A percentile compares a stretch with the other conserved stretches of the same genome.
Conservation (phyloP, 768 basidiomycete genomes). For the Cyclocybe aegerita region DNA sequence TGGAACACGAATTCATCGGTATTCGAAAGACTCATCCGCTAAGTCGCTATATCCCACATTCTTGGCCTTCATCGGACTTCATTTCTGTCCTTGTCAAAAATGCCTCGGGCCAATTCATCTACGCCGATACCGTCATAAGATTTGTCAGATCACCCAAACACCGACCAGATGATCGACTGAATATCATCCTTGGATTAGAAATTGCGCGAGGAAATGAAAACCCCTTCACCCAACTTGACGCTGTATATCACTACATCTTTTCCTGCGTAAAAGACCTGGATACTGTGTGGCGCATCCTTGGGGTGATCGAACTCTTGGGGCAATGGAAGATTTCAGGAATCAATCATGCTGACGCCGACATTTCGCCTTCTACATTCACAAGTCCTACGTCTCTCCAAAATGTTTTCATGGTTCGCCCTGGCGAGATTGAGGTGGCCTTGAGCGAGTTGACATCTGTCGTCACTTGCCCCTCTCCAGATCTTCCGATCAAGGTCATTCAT, state of each 20-base stretch:
- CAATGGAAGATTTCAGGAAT: too few species aligned
- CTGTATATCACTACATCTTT: slow-evolving; percentile 7
- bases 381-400: too few species aligned
- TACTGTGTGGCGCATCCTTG: too few species aligned
- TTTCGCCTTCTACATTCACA: too few species aligned
- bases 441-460: too few species aligned
- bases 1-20: slow-evolving; percentile 9
- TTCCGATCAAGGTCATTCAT: too few species aligned
- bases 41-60: background rate
- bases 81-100: slow-evolving; percentile 3
- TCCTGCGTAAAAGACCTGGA: slow-evolving; percentile 2
- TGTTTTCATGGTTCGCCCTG: too few species aligned
- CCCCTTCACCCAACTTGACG: slow-evolving; percentile 12
- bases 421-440: too few species aligned
- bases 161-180: slow-evolving; percentile 3
- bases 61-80: slow-evolving; percentile 4
- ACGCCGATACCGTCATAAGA: slow-evolving; percentile 12
- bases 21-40: slow-evolving; percentile 12
- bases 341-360: too few species aligned
- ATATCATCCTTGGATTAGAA: slow-evolving; percentile 10
- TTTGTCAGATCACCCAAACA: slow-evolving; percentile 7
- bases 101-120: slow-evolving; percentile 18
- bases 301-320: too few species aligned
- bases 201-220: slow-evolving; percentile 1
- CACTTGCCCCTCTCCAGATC: too few species aligned